Evolutionary conservation across 495 filamentous ascomycete species (phyloP).

Genomic region (Neurospora cerealis): DNA sequence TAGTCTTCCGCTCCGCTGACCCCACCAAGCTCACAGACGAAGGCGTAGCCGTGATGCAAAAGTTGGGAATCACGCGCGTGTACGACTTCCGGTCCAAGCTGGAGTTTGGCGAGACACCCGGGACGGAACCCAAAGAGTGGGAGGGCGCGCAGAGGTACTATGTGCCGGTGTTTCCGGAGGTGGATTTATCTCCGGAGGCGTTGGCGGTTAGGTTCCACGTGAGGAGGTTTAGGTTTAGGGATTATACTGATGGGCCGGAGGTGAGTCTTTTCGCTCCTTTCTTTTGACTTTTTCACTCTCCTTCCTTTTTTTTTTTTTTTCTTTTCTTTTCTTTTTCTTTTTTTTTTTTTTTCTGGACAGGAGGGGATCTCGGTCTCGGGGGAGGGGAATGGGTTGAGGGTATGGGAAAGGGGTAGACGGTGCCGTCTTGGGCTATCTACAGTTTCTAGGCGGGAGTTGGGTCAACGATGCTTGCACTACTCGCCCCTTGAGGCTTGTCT

Average conservation of each 20-base stretch:
- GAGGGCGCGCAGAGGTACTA: constrained; percentile 42
- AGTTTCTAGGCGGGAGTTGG: background rate
- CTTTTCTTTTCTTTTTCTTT: background rate
- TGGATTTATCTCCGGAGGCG: constrained; percentile 45
- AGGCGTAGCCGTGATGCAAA: constrained; percentile 41
- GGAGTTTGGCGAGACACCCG: background rate
- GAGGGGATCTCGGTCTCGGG: background rate
- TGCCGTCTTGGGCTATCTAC: background rate
- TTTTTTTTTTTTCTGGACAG: background rate
- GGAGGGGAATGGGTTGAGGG: background rate
- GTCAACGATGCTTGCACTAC: background rate
- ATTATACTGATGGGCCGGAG: constrained; percentile 36
- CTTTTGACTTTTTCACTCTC: background rate
- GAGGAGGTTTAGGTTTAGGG: constrained; percentile 22
- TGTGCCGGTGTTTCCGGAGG: constrained; percentile 47
- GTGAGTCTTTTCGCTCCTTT: constrained; percentile 14
- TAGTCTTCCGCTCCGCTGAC: constrained; percentile 51
- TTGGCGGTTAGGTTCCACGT: constrained; percentile 24
- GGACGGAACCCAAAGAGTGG: constrained; percentile 25
- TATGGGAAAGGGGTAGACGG: background rate
- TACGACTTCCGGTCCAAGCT: constrained; percentile 48
- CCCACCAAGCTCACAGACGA: constrained; percentile 40
- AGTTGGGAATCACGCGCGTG: constrained; percentile 48
- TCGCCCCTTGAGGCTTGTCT: background rate
- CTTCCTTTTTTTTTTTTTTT: background rate